These are phyloP conservation scores for Dioszegia crocea DNA, from an alignment of 768 basidiomycete species.

Conservation along the genomic window DNA sequence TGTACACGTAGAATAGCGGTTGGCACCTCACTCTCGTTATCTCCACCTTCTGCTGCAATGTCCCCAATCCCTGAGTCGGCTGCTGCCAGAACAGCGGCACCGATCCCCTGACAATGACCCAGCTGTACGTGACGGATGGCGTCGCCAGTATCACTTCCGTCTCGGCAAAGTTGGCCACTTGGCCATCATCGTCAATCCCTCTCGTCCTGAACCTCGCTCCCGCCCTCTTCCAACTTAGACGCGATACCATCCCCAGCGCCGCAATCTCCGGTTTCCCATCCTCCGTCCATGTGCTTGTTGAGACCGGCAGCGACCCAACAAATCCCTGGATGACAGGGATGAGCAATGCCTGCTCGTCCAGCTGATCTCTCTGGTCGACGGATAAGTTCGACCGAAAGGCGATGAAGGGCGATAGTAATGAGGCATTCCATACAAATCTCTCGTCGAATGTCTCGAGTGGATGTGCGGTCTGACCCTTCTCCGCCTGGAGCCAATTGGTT, in stretches of 20 bases:
- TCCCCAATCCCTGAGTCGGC: slow-evolving; percentile 71
- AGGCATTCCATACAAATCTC: slow-evolving; percentile 84
- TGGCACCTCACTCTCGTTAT: slow-evolving; percentile 53
- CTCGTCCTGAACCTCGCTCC: slow-evolving; percentile 96
- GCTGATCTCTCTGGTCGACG: slow-evolving; percentile 61
- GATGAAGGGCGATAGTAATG: slow-evolving; percentile 76
- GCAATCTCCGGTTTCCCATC: slow-evolving; percentile 67
- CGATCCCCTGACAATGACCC: slow-evolving; percentile 88
- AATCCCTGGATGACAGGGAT: slow-evolving; percentile 91
- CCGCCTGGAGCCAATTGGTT: slow-evolving; percentile 59
- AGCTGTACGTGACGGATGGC: slow-evolving; percentile 81
- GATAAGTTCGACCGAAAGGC: slow-evolving; percentile 81
- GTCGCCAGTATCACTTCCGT: slow-evolving; percentile 88
- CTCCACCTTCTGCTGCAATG: slow-evolving; percentile 89
- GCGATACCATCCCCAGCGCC: slow-evolving; percentile 72
- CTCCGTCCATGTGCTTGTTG: slow-evolving; percentile 54
- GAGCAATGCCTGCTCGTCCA: slow-evolving; percentile 62
- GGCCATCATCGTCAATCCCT: slow-evolving; percentile 81
- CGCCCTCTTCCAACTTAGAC: slow-evolving; percentile 89
- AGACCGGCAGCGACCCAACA: slow-evolving; percentile 74
- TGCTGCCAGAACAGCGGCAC: slow-evolving; percentile 99
- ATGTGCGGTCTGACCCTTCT: slow-evolving; percentile 28
- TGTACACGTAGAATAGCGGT: background rate
- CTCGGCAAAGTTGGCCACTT: slow-evolving; percentile 96
- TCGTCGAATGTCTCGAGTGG: slow-evolving; percentile 43